A percentile compares a stretch with the other conserved stretches of the same genome.
Evolutionary conservation across 768 basidiomycete species (phyloP).

Genomic region (Rubroboletus satanas): DNA sequence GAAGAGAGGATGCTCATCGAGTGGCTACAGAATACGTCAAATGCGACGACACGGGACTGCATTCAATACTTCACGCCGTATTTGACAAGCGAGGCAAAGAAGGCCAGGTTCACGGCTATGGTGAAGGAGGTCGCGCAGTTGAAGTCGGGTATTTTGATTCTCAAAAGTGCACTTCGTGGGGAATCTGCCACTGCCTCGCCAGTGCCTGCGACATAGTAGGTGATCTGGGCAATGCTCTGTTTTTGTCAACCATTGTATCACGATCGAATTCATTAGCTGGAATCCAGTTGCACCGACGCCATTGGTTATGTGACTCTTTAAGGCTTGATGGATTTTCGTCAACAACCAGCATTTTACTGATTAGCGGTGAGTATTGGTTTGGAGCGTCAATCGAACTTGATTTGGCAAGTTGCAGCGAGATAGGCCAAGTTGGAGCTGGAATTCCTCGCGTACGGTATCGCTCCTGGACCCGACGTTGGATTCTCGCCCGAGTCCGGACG

Average conservation of each 20-base stretch:
- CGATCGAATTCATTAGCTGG: constrained; percentile 14
- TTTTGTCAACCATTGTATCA: constrained; percentile 19
- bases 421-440: background rate
- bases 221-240: constrained; percentile 10
- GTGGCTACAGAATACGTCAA: constrained; percentile 68
- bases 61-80: constrained; percentile 78
- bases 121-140: constrained; percentile 77
- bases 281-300: constrained; percentile 4
- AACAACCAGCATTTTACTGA: background rate
- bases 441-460: background rate
- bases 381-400: constrained; percentile 20
- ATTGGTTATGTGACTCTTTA: background rate
- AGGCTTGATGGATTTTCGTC: background rate
- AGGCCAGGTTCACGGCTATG: constrained; percentile 70
- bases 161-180: constrained; percentile 43
- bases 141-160: constrained; percentile 59
- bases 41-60: constrained; percentile 73
- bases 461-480: background rate
- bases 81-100: constrained; percentile 64
- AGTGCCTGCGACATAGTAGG: constrained; percentile 23
- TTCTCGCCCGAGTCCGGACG: background rate
- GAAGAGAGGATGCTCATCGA: constrained; percentile 65
- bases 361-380: constrained; percentile 13
- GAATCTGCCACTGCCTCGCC: constrained; percentile 26
- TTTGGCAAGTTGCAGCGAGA: constrained; percentile 5